Conservation (phyloP, 352 stramenopile species). For the Aphanomyces astaci region DNA sequence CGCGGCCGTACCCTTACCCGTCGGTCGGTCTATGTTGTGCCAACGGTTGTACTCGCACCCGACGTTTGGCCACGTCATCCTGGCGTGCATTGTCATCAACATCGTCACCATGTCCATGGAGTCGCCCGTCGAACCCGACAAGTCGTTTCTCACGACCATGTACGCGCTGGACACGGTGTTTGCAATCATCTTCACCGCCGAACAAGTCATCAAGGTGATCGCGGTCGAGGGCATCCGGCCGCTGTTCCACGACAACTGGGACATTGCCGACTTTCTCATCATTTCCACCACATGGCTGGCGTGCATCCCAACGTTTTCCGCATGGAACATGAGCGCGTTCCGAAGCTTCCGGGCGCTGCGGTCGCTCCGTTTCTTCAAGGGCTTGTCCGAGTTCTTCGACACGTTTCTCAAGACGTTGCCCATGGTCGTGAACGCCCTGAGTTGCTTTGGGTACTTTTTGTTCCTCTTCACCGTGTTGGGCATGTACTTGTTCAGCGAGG, state of each 20-base stretch:
- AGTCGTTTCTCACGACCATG: conserved; percentile 34
- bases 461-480: conserved; percentile 78
- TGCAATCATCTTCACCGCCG: conserved; percentile 53
- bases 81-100: conserved; percentile 49
- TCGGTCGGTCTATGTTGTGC: conserved; percentile 42
- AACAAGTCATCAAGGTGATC: conserved; percentile 56
- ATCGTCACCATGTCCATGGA: conserved; percentile 61
- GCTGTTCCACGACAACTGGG: conserved; percentile 54
- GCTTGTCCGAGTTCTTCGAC: conserved; percentile 70
- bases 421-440: conserved; percentile 60
- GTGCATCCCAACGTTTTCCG: conserved; percentile 36
- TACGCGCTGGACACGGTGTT: conserved; percentile 50
- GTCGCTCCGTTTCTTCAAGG: conserved; percentile 65
- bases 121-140: conserved; percentile 43
- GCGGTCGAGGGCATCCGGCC: conserved; percentile 54
- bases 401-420: conserved; percentile 62
- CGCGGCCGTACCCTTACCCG: conserved; percentile 43
- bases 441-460: conserved; percentile 81
- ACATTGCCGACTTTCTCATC: conserved; percentile 54
- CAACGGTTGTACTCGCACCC: conserved; percentile 62
- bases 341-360: conserved; percentile 62
- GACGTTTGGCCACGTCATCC: conserved; percentile 63
- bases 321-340: conserved; percentile 65
- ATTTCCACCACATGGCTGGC: conserved; percentile 60
- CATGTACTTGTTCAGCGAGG: conserved; percentile 84